Percentiles rank a stretch among this genome's conserved stretches.
Conservation (phyloP, 257 asterid species). For the Euphrasia confusa region DNA sequence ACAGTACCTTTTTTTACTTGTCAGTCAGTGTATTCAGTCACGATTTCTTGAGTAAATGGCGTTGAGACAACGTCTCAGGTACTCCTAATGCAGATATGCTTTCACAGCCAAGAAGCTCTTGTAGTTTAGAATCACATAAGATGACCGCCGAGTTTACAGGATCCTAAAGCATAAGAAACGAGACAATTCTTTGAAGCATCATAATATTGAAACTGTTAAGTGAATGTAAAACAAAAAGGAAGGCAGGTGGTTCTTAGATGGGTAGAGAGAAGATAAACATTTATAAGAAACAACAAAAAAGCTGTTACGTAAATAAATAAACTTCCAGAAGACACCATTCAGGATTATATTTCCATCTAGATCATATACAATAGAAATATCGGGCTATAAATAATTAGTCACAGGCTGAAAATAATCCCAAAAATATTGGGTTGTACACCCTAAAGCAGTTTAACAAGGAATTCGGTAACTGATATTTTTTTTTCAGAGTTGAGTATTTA, state of each 20-base stretch:
- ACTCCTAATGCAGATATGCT: constrained; percentile 56
- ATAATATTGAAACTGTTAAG: not conserved
- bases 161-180: constrained; percentile 41
- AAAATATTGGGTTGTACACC: too few relatives aligned
- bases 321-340: not conserved
- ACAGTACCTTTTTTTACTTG: constrained; percentile 15
- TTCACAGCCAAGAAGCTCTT: constrained; percentile 63
- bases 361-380: not conserved
- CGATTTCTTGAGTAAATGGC: constrained; percentile 47
- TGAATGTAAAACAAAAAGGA: not conserved
- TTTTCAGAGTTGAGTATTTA: too few relatives aligned
- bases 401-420: too few relatives aligned
- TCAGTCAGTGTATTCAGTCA: constrained; percentile 39
- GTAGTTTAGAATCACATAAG: constrained; percentile 54
- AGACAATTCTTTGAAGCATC: constrained; percentile 2
- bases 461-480: too few relatives aligned
- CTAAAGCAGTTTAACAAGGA: too few relatives aligned
- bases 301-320: not conserved
- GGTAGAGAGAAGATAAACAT: not conserved
- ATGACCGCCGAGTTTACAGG: constrained; percentile 49
- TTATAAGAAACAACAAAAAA: not conserved
- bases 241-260: not conserved
- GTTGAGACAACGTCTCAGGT: constrained; percentile 54
- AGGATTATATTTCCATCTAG: not conserved
- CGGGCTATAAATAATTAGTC: not conserved